Evolutionary conservation across 768 basidiomycete species (phyloP).

Genomic region (Leccinum boreale): DNA sequence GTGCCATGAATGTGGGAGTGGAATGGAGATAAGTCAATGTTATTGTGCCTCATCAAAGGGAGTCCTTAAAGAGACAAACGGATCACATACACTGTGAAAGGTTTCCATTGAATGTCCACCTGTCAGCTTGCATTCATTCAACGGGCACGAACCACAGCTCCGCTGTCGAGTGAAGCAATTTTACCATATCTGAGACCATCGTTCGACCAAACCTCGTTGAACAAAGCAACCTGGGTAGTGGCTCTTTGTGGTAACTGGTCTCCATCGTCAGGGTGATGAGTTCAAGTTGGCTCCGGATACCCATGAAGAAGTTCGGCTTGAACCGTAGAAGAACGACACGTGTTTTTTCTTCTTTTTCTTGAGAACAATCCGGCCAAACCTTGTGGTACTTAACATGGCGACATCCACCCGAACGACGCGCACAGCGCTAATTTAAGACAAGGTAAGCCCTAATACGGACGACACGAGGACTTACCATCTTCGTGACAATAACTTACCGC

Average conservation of each 20-base stretch:
- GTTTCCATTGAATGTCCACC: background rate
- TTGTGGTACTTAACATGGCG: no score
- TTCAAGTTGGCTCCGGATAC: background rate
- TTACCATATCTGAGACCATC: slow-evolving; percentile 38
- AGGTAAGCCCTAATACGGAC: background rate
- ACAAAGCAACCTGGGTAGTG: background rate
- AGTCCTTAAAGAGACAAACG: background rate
- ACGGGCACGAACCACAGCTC: background rate
- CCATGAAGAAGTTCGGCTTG: background rate
- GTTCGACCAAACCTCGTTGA: slow-evolving; percentile 34
- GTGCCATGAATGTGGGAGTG: slow-evolving; percentile 12
- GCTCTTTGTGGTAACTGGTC: slow-evolving; percentile 22
- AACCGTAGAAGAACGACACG: background rate
- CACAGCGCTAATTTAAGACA: background rate
- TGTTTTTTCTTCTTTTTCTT: background rate
- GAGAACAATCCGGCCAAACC: background rate
- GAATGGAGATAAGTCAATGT: slow-evolving; percentile 2
- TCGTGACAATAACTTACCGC: background rate
- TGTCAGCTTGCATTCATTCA: background rate
- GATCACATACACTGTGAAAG: background rate
- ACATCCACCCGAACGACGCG: background rate
- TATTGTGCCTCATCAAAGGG: slow-evolving; percentile 10
- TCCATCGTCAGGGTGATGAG: background rate
- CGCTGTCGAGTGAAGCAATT: slow-evolving; percentile 45
- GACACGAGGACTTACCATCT: background rate